Conservation (phyloP, 129 eudicot species). For the Centella asiatica region DNA sequence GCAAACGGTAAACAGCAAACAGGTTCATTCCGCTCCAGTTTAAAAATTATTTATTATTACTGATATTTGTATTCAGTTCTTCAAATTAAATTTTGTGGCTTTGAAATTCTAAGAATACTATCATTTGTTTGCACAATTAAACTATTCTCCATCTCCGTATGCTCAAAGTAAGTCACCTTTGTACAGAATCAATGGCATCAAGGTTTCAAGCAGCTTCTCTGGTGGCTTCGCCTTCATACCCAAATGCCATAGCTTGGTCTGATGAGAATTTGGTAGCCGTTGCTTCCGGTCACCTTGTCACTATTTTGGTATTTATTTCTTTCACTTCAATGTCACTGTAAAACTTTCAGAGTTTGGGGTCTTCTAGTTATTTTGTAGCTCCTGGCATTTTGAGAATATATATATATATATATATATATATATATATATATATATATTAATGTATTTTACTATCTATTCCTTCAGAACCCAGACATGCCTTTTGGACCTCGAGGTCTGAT, state of each 20-base stretch:
- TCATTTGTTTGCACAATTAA: background rate
- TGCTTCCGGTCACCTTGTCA: conserved; percentile 58
- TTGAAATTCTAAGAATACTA: too few relatives aligned
- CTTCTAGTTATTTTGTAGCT: background rate
- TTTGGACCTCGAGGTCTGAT: conserved; percentile 71
- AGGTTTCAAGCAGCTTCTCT: conserved; percentile 70
- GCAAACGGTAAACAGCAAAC: too few relatives aligned
- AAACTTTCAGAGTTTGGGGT: too few relatives aligned
- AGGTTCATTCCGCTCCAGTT: too few relatives aligned
- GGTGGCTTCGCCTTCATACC: conserved; percentile 57
- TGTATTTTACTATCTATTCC: too few relatives aligned
- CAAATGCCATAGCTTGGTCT: conserved; percentile 84
- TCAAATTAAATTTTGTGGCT: too few relatives aligned
- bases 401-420: background rate
- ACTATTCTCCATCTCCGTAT: background rate
- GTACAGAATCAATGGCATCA: conserved; percentile 27
- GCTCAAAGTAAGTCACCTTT: background rate
- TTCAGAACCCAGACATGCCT: conserved; percentile 62
- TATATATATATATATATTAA: too few relatives aligned
- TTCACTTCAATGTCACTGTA: too few relatives aligned
- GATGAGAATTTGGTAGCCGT: conserved; percentile 83
- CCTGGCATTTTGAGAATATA: background rate
- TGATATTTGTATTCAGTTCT: too few relatives aligned
- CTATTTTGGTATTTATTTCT: conserved; percentile 49
- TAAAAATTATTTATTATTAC: too few relatives aligned